Evolutionary conservation across 164 flowering plant species (phyloP), one percentile per base, ranked within the genome.

Genomic region (Annona squamosa): DNA sequence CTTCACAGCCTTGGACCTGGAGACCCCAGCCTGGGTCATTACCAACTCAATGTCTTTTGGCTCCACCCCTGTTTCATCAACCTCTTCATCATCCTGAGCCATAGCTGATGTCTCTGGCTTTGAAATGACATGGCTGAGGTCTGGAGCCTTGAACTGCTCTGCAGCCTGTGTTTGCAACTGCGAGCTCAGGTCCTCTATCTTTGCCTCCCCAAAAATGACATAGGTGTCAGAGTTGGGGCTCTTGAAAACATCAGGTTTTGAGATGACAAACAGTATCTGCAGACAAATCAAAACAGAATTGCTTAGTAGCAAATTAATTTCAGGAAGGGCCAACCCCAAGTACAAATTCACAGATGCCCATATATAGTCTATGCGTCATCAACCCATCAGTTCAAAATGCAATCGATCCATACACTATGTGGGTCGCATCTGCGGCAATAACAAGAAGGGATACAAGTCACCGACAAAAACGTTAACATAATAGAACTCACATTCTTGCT

Each of bases 131-230:
- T 75, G 72, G 48, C 82, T 75, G n/a, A 82, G 74, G 73, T 82
- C 84, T 61, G 84, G 80, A 42, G 82, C 82, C 76, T 79, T 79
- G 76, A 82, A 82, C 63, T 79, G 85, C 73, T 80, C 80, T 0
- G 84, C 84, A 62, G 84, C 84, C n/a, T 82, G 84, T 18, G 84
- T 75, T 74, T 82, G 84, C 59, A 82, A 71, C 42, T 82, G 84
- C 3, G 84, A 82, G 73, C 84, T 82, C 77, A 82, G 72, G 72
- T 82, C 85, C 73, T 82, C 84, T 17, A 82, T 82, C 77, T 82
- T 82, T 18, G 84, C 84, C 74, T 81, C 84, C 0, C 84, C 84
- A 65, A 82, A 82, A 2, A 82, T 64, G 1, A 82, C 78, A 5
- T 81, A 82, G 0, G 84, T 82, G 72, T 82, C 84, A 4, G 84